phyloP scores from a whole-genome alignment of 495 filamentous ascomycete genomes.

The Pyrenopolyporus hunteri region DNA sequence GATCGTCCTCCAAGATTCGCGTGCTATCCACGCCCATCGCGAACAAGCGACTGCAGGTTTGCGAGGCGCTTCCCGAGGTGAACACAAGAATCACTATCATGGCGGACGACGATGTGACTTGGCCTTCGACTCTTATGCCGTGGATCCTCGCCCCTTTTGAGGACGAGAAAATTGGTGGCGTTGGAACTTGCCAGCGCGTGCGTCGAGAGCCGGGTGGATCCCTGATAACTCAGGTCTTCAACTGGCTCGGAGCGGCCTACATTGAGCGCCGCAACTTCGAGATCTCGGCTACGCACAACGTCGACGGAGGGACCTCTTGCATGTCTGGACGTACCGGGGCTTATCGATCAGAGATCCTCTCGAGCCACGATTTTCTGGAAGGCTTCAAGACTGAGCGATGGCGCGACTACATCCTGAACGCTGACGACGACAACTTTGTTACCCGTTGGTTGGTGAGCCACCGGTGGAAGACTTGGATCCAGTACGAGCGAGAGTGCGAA shows the following conservation, averaged over 20 bases:
- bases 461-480: slow-evolving; percentile 66
- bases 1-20: slow-evolving; percentile 48
- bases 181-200: slow-evolving; percentile 60
- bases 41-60: slow-evolving; percentile 58
- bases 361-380: slow-evolving; percentile 51
- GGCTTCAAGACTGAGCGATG: slow-evolving; percentile 64
- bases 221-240: slow-evolving; percentile 49
- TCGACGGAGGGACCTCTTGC: slow-evolving; percentile 63
- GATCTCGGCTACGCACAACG: slow-evolving; percentile 56
- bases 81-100: slow-evolving; percentile 55
- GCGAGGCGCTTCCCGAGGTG: slow-evolving; percentile 47
- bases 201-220: slow-evolving; percentile 42
- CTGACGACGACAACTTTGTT: slow-evolving; percentile 74
- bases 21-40: slow-evolving; percentile 48
- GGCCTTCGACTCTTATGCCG: slow-evolving; percentile 54
- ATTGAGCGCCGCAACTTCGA: slow-evolving; percentile 66
- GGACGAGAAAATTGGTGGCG: slow-evolving; percentile 55
- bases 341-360: slow-evolving; percentile 55
- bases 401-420: slow-evolving; percentile 58
- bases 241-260: slow-evolving; percentile 59
- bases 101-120: slow-evolving; percentile 63
- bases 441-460: slow-evolving; percentile 65
- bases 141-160: slow-evolving; percentile 59
- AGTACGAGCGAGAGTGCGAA: slow-evolving; percentile 62
- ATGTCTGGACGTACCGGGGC: slow-evolving; percentile 61